phyloP scores from a whole-genome alignment of 2,329 filamentous ascomycete species.

The Ascocoryne sarcoides region DNA sequence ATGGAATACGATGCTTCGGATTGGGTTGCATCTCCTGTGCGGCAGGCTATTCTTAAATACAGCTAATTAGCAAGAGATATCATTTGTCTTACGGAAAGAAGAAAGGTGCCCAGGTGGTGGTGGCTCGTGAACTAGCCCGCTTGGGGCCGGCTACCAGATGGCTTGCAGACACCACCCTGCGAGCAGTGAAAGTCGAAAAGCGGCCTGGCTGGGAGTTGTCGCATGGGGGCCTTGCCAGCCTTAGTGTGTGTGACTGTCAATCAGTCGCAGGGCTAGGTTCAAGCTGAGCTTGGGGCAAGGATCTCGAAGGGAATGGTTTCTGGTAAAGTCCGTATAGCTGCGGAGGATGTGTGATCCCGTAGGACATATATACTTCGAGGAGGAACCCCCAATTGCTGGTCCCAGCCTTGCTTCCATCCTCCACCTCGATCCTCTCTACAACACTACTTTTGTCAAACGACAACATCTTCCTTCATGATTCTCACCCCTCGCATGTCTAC shows the following conservation, averaged over 20 bases:
- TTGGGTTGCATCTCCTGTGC: too few species aligned
- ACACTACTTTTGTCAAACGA: slow-evolving; percentile 3
- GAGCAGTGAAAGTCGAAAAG: slow-evolving; percentile 10
- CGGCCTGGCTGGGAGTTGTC: slow-evolving; percentile 4
- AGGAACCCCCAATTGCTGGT: slow-evolving; percentile 17
- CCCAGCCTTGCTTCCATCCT: background rate
- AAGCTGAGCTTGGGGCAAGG: slow-evolving; percentile 20
- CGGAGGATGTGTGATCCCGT: slow-evolving; percentile 17
- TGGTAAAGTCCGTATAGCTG: slow-evolving; percentile 20
- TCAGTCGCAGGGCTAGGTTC: slow-evolving; percentile 12
- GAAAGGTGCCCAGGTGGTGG: background rate
- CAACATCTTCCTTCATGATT: slow-evolving; percentile 10
- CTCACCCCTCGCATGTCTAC: slow-evolving; percentile 6
- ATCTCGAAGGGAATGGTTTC: slow-evolving; percentile 14
- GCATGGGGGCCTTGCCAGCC: slow-evolving; percentile 6
- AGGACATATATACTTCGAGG: slow-evolving; percentile 24
- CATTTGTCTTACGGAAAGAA: background rate
- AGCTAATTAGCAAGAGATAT: slow-evolving; percentile 18
- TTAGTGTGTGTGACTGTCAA: slow-evolving; percentile 5
- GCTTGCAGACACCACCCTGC: slow-evolving; percentile 14
- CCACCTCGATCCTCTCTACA: slow-evolving; percentile 3
- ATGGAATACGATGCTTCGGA: too few species aligned
- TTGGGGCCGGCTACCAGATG: slow-evolving; percentile 8
- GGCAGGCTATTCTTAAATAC: slow-evolving; percentile 18
- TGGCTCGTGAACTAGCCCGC: slow-evolving; percentile 8